A percentile compares a stretch with the other conserved stretches of the same genome.
Evolutionary conservation across 768 basidiomycete species (phyloP).

Genomic region (Austroboletus eburneus): DNA sequence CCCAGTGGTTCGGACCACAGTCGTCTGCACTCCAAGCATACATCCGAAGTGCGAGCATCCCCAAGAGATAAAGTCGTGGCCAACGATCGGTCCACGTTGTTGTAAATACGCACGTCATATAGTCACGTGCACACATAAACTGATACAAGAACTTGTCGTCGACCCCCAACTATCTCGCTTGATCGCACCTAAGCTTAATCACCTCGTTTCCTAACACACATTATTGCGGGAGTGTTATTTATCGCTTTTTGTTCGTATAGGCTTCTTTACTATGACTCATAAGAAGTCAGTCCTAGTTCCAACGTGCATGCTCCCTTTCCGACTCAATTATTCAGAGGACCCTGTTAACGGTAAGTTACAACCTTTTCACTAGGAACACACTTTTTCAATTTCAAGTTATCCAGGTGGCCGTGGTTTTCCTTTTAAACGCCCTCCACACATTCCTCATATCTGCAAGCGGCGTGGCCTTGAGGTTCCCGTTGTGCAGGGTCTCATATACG

Average conservation of each 20-base stretch:
- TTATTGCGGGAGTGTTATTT: neutral
- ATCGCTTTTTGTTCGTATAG: slow-evolving; percentile 4
- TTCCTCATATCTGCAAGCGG: slow-evolving; percentile 17
- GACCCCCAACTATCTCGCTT: no score
- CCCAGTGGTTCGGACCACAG: no score
- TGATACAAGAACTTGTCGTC: no score
- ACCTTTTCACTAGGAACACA: neutral
- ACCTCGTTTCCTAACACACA: no score
- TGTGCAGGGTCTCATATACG: neutral
- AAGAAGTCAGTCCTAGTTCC: no score
- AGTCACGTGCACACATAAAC: no score
- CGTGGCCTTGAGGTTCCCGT: slow-evolving; percentile 8
- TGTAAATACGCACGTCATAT: no score
- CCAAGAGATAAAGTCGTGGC: no score
- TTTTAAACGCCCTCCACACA: slow-evolving; percentile 15
- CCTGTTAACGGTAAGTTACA: slow-evolving; percentile 12
- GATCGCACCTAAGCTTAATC: no score
- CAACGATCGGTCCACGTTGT: no score
- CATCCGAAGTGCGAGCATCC: no score
- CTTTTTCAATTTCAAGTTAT: neutral
- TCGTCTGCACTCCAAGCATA: no score
- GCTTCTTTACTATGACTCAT: slow-evolving; percentile 25
- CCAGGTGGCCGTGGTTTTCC: slow-evolving; percentile 22
- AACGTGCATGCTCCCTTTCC: neutral
- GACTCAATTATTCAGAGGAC: slow-evolving; percentile 17